These are phyloP conservation scores for Erodium maritimum DNA, from an alignment of 345 rosid genomes.

Conservation along the genomic window DNA sequence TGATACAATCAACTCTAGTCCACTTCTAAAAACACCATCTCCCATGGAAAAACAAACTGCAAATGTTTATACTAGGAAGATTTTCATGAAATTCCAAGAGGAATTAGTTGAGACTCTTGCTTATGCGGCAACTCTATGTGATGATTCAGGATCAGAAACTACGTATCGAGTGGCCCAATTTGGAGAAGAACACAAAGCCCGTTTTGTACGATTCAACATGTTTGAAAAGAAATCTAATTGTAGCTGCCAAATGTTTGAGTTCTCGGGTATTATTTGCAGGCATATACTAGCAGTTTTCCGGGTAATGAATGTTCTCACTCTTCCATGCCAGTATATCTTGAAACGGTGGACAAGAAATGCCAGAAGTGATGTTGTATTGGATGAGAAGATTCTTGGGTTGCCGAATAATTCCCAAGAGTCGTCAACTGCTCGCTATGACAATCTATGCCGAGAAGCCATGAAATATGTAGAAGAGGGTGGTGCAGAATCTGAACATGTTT, in stretches of 20 bases:
- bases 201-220: constrained; percentile 23
- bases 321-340: constrained; percentile 32
- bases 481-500: constrained; percentile 15
- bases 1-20: constrained; percentile 23
- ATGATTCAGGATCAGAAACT: constrained; percentile 21
- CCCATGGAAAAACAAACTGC: constrained; percentile 43
- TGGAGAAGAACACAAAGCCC: constrained; percentile 27
- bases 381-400: constrained; percentile 14
- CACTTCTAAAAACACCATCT: constrained; percentile 37
- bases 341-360: constrained; percentile 43
- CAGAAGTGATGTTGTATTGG: constrained; percentile 23
- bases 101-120: constrained; percentile 42
- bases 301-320: constrained; percentile 35
- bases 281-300: constrained; percentile 37
- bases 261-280: constrained; percentile 36
- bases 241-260: constrained; percentile 43
- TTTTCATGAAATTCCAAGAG: constrained; percentile 35
- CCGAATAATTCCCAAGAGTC: constrained; percentile 17
- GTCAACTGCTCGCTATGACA: constrained; percentile 21
- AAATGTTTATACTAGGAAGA: constrained; percentile 31
- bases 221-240: constrained; percentile 33
- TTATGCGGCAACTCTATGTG: constrained; percentile 21
- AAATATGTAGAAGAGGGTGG: constrained; percentile 32
- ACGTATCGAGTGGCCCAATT: constrained; percentile 29
- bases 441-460: constrained; percentile 25